Evolutionary conservation across 352 stramenopile species (phyloP), one percentile per base, ranked within the genome.

Genomic region (Globisporangium perplexum): DNA sequence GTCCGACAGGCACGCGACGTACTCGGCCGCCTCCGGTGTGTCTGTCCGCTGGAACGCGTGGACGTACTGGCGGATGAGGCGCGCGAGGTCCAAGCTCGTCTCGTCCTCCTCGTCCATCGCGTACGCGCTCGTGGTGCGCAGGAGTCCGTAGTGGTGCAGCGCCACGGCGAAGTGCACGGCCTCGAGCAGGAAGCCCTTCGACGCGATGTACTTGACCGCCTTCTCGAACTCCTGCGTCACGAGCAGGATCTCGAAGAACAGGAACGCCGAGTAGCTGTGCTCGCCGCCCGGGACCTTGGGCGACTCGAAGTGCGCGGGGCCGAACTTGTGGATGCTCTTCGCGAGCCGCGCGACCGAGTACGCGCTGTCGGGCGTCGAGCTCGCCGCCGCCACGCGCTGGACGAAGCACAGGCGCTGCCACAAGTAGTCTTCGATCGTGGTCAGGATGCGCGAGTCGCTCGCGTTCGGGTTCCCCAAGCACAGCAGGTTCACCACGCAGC

Each of bases 351-450:
- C 51, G 47, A 92, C 86, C 24, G 73, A 77, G 68, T 92, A 92
- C 6, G 63, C 58, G 47, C 72, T 82, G 47, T 88, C 75, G 0
- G 75, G 62, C 1, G 61, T 55, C 15, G 75, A 77, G 41, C 52
- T 69, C 36, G 57, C 63, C 31, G 56, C 48, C 11, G 57, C 63
- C 14, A 71, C 65, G 23, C 67, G 74, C 66, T 92, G 77, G 30
- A 89, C 78, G 44, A 91, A 94, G 60, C 77, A 91, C 24, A 91
- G 67, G 1, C 82, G 78, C 55, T 94, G 83, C 83, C 83, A 94
- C 47, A 94, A 39, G 50, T 92, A 94, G 55, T 94, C 83, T 64
- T 94, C 83, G 44, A 94, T 80, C 23, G 82, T 94, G 26, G 77
- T 82, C 36, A 89, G 58, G 43, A 94, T 85, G 41, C 79, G 79